A percentile compares a stretch with the other conserved stretches of the same genome.
These are phyloP conservation scores for Pyricularia sp. DNA, from an alignment of 2,329 filamentous ascomycete species.

Conservation along the genomic window DNA sequence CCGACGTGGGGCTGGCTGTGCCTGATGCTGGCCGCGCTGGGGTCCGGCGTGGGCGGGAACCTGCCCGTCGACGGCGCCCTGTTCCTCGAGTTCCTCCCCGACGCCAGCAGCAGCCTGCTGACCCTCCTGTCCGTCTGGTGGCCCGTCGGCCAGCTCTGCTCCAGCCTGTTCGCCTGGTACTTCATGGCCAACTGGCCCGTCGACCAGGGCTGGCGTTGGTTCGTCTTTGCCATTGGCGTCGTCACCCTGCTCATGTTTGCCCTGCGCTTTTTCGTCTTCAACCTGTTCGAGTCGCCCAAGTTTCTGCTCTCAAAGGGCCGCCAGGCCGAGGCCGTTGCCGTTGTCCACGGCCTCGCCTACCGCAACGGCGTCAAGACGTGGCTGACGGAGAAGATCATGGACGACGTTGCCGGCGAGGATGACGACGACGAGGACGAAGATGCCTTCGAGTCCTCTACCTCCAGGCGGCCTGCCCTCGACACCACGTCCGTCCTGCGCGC, in stretches of 20 bases:
- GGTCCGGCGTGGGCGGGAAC: slow-evolving; percentile 66
- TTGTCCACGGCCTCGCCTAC: slow-evolving; percentile 68
- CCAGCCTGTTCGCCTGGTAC: slow-evolving; percentile 65
- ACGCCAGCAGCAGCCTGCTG: slow-evolving; percentile 61
- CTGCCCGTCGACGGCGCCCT: slow-evolving; percentile 71
- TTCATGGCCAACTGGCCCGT: slow-evolving; percentile 61
- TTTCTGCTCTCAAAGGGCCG: slow-evolving; percentile 69
- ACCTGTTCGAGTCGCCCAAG: slow-evolving; percentile 78
- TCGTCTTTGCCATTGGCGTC: slow-evolving; percentile 61
- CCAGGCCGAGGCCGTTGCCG: slow-evolving; percentile 69
- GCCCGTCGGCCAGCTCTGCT: slow-evolving; percentile 71
- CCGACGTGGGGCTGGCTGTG: slow-evolving; percentile 59
- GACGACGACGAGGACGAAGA: slow-evolving; percentile 15
- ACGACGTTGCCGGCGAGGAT: slow-evolving; percentile 33
- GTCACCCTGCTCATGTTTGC: slow-evolving; percentile 71
- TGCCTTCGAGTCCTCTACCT: slow-evolving; percentile 1
- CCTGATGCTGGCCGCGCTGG: slow-evolving; percentile 49
- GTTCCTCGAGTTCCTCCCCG: slow-evolving; percentile 76
- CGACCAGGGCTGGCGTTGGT: slow-evolving; percentile 68
- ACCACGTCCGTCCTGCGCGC: slow-evolving; percentile 38
- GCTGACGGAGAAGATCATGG: slow-evolving; percentile 63
- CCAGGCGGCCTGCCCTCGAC: slow-evolving; percentile 15
- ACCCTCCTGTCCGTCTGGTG: slow-evolving; percentile 82
- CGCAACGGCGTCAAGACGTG: slow-evolving; percentile 63
- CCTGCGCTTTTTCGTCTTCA: slow-evolving; percentile 69